Evolutionary conservation across 768 basidiomycete genomes (phyloP), one percentile per base, ranked within the genome.

Genomic region (Mycena belliarum): DNA sequence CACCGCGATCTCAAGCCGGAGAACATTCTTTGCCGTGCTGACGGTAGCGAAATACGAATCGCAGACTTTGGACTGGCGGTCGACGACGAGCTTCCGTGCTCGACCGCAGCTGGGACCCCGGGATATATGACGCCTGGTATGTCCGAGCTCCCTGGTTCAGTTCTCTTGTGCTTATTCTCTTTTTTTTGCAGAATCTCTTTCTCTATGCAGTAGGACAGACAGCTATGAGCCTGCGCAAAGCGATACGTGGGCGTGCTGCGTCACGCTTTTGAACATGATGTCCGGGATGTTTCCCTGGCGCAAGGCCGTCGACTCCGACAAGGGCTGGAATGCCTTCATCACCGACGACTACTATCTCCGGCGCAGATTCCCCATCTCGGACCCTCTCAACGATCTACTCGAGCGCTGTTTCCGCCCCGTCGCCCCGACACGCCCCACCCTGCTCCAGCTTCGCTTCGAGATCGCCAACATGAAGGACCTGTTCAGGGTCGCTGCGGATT

Each of bases 1-100:
- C 59, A 60, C 37, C 49, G 59, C 9, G 59, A 60, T 35, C 41
- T 55, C 9, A 60, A 91, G 72, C 89, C 89, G 1, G 89, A 89
- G 76, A 91, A 91, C 68, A 65, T 91, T 25, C 82, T 89, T 64
- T 83, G 90, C 66, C 73, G 58, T 66, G 72, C 51, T 70, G 78
- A 55, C 49, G 78, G 76, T 49, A 55, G 63, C 35, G 61, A 66
- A 44, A 72, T 83, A 40, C 74, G 75, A 57, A 64, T 85, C 33
- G 75, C 79, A 8, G 83, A 85, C 69, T 84, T 84, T 76, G 82
- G 82, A 11, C 67, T 84, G 18, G 65, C 70, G 5, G 68, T 69
- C 18, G 59, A 60, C 49, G 56, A 55, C 26, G 50, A 29, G 29
- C 25, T 48, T 15, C 45, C 60, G 20, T 67, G 64, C 62, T 38